Evolutionary conservation across 2,329 filamentous ascomycete species (phyloP).

Genomic region (Colletotrichum brevisporum): DNA sequence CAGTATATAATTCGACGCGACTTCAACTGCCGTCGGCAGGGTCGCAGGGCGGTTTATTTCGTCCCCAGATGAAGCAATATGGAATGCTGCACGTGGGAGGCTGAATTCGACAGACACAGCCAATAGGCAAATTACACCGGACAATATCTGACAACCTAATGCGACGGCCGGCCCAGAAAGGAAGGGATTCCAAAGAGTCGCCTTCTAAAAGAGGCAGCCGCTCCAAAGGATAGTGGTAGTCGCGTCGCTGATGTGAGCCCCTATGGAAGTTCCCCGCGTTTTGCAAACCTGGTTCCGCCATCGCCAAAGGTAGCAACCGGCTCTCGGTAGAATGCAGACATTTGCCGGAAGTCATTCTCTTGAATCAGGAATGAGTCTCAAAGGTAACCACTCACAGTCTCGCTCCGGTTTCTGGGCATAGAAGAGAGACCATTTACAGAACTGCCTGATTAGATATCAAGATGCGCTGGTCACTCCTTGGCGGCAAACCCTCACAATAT

Average conservation of each 20-base stretch:
- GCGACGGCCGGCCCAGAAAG: too few species aligned
- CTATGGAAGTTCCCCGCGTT: neutral
- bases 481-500: neutral
- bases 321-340: slow-evolving; percentile 12
- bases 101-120: too few species aligned
- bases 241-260: neutral
- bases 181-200: too few species aligned
- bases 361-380: neutral
- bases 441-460: neutral
- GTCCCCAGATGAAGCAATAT: too few species aligned
- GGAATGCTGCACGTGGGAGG: too few species aligned
- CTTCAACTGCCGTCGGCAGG: too few species aligned
- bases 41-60: too few species aligned
- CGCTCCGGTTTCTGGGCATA: neutral
- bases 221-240: too few species aligned
- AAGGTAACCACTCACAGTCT: neutral
- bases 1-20: too few species aligned
- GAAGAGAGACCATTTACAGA: neutral
- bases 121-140: too few species aligned
- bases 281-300: neutral
- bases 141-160: too few species aligned
- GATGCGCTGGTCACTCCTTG: neutral
- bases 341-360: neutral
- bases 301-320: neutral
- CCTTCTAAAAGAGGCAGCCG: too few species aligned